A percentile compares a stretch with the other conserved stretches of the same genome.
Evolutionary conservation across 306 rosid species (phyloP).

Genomic region (Fragaria iinumae): DNA sequence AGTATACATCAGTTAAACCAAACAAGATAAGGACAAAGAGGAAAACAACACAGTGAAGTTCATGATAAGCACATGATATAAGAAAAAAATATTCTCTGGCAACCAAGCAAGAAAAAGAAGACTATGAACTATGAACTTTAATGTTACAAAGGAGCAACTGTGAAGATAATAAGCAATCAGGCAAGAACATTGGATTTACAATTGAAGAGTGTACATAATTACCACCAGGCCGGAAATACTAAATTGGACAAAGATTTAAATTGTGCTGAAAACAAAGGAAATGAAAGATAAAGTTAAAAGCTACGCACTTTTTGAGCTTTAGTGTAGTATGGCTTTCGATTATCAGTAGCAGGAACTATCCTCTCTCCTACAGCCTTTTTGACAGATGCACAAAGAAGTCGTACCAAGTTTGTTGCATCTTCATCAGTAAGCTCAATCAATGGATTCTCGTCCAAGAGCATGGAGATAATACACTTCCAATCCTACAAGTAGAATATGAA

Average conservation of each 20-base stretch:
- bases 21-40: background rate
- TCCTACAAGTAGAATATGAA: conserved; percentile 61
- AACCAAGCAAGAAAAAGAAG: conserved; percentile 5
- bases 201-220: background rate
- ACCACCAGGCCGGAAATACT: background rate
- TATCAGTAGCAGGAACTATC: conserved; percentile 85
- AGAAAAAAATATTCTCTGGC: background rate
- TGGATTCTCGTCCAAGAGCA: conserved; percentile 85
- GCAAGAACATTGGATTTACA: background rate
- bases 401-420: conserved; percentile 91
- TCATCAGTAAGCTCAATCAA: conserved; percentile 72
- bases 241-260: background rate
- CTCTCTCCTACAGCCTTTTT: conserved; percentile 95
- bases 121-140: background rate
- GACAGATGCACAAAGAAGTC: conserved; percentile 87
- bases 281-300: conserved; percentile 25
- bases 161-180: conserved; percentile 15
- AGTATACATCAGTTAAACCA: background rate
- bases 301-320: conserved; percentile 87
- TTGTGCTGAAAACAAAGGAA: background rate
- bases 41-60: conserved; percentile 9
- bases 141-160: background rate
- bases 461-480: conserved; percentile 87
- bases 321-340: conserved; percentile 69
- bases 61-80: background rate